phyloP scores from a whole-genome alignment of 2,329 filamentous ascomycete species.

The Paecilomyces formosus region DNA sequence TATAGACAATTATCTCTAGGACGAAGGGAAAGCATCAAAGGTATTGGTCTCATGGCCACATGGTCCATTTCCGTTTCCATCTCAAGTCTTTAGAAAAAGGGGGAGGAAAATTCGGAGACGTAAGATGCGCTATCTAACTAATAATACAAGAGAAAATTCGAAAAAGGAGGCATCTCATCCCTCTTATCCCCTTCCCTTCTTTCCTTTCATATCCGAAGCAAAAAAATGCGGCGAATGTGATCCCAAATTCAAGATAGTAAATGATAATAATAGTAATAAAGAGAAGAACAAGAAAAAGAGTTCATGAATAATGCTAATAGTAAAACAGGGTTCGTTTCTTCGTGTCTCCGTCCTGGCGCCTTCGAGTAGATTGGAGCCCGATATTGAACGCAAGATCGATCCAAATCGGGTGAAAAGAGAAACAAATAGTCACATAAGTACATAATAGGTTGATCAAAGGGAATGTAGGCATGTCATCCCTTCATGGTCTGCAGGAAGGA shows the following conservation, averaged over 20 bases:
- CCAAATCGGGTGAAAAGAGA: neutral
- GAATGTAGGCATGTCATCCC: slow-evolving; percentile 20
- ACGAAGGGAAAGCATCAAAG: too few species aligned
- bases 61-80: too few species aligned
- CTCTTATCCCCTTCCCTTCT: too few species aligned
- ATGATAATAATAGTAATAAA: neutral
- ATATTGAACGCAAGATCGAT: neutral
- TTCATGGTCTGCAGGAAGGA: slow-evolving; percentile 95
- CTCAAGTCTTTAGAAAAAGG: neutral
- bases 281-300: neutral
- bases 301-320: neutral
- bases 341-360: slow-evolving; percentile 4
- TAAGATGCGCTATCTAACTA: neutral
- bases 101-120: neutral
- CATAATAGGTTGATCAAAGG: neutral
- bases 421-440: neutral
- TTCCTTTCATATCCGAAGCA: too few species aligned
- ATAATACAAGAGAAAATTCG: neutral
- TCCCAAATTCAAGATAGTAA: neutral
- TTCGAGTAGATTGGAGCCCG: neutral
- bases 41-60: too few species aligned
- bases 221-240: too few species aligned
- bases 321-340: slow-evolving; percentile 3
- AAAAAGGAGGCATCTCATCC: neutral
- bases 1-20: too few species aligned